A percentile compares a stretch with the other conserved stretches of the same genome.
phyloP scores from a whole-genome alignment of 306 rosid species.

The Quercus dentata region DNA sequence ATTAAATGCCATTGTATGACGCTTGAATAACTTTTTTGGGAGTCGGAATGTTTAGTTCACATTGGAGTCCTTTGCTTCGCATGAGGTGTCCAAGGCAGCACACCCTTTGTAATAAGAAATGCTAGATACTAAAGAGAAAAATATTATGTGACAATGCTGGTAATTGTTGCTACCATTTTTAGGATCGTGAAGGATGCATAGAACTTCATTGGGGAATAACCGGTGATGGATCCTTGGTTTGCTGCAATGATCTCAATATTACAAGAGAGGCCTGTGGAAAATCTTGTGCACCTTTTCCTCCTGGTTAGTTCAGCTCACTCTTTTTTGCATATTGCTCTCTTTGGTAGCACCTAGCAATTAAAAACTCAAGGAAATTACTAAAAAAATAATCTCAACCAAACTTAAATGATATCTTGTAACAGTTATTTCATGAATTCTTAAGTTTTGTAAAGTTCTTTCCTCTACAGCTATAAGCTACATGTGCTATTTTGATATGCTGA shows the following conservation, averaged over 20 bases:
- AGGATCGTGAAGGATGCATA: constrained; percentile 58
- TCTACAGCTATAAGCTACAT: neutral
- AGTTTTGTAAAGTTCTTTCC: no score
- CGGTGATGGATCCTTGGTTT: constrained; percentile 57
- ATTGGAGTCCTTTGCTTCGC: no score
- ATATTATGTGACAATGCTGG: neutral
- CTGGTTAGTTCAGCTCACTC: constrained; percentile 30
- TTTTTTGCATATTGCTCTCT: neutral
- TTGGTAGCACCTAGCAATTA: no score
- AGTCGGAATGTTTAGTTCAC: no score
- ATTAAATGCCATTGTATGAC: no score
- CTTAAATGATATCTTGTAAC: neutral
- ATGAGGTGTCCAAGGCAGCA: no score
- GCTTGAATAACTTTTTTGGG: no score
- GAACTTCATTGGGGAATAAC: constrained; percentile 53
- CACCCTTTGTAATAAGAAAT: no score
- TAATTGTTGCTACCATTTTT: constrained; percentile 6
- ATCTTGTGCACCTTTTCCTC: constrained; percentile 52
- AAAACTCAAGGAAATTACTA: no score
- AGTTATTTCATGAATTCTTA: no score
- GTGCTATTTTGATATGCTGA: neutral
- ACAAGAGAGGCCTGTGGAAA: constrained; percentile 48
- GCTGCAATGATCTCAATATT: constrained; percentile 37
- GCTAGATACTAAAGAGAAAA: neutral
- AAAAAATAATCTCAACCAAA: neutral